A percentile compares a stretch with the other conserved stretches of the same genome.
phyloP scores from a whole-genome alignment of 2,329 filamentous ascomycete genomes.

The Macroventuria anomochaeta region DNA sequence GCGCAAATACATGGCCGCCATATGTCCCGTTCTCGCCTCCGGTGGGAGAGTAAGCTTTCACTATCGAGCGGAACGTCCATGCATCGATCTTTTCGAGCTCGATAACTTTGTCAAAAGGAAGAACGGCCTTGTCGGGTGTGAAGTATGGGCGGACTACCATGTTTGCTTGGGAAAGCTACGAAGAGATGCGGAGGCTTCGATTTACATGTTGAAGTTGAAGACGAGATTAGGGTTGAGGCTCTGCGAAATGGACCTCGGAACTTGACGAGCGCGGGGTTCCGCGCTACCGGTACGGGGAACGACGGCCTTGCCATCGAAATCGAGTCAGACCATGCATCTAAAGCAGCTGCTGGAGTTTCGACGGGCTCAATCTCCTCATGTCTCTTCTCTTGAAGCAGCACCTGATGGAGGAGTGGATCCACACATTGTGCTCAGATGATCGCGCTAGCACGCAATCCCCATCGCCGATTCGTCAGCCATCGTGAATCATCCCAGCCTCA shows the following conservation, averaged over 20 bases:
- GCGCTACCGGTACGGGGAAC: neutral
- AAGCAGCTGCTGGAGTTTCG: too few relatives aligned
- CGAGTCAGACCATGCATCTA: too few relatives aligned
- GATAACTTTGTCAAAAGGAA: constrained; percentile 52
- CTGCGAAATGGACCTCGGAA: constrained; percentile 11
- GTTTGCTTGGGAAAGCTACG: neutral
- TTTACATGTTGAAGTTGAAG: neutral
- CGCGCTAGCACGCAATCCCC: constrained; percentile 18
- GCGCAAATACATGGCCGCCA: constrained; percentile 64
- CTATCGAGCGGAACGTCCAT: constrained; percentile 49
- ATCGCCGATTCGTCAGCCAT: constrained; percentile 12
- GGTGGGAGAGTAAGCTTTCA: constrained; percentile 52
- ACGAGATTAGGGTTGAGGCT: constrained; percentile 9
- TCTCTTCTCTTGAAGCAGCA: neutral
- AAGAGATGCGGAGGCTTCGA: neutral
- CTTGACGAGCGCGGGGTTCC: constrained; percentile 13
- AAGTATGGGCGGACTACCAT: constrained; percentile 41
- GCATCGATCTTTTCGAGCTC: constrained; percentile 51
- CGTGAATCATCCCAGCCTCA: constrained; percentile 10
- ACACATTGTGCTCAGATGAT: neutral
- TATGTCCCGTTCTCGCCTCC: constrained; percentile 55
- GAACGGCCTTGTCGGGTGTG: constrained; percentile 30
- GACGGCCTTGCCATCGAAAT: neutral
- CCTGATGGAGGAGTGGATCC: neutral
- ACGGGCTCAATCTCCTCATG: too few relatives aligned